Percentiles rank a stretch among this genome's conserved stretches.
Evolutionary conservation across 345 rosid species (phyloP).

Genomic region (Gossypium longicalyx): DNA sequence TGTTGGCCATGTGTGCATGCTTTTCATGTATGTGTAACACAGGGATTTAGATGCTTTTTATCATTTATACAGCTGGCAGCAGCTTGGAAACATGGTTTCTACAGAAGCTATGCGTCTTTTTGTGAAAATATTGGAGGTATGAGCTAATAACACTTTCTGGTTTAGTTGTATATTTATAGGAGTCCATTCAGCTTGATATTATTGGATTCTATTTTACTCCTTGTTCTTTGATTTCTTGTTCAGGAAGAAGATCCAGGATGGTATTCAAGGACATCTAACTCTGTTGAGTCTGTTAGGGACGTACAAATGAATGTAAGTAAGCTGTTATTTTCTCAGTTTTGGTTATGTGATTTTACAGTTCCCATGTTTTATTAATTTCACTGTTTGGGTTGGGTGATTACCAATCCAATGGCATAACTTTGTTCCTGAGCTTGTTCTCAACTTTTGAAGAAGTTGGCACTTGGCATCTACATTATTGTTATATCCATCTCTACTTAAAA

Average conservation of each 20-base stretch:
- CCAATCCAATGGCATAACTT: not conserved
- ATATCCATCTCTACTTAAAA: not conserved
- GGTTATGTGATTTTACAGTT: not conserved
- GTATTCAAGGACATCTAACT: slow-evolving; percentile 88
- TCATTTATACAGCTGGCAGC: slow-evolving; percentile 75
- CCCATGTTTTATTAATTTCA: not conserved
- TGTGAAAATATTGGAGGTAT: slow-evolving; percentile 96
- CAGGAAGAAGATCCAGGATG: slow-evolving; percentile 99
- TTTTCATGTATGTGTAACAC: not conserved
- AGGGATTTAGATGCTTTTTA: not conserved
- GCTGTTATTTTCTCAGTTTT: slow-evolving; percentile 2
- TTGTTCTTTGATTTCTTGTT: slow-evolving; percentile 12
- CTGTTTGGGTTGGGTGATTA: not conserved
- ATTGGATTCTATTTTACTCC: not conserved
- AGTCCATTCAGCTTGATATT: slow-evolving; percentile 1
- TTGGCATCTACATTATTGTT: not conserved
- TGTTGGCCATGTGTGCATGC: not conserved
- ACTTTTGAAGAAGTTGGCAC: not conserved
- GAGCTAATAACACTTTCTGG: slow-evolving; percentile 17
- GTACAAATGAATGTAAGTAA: slow-evolving; percentile 65
- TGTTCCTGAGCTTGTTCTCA: slow-evolving; percentile 6
- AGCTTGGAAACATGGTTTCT: slow-evolving; percentile 85
- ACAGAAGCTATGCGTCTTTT: slow-evolving; percentile 99
- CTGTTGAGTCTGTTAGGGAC: slow-evolving; percentile 65
- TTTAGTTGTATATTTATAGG: slow-evolving; percentile 6